Evolutionary conservation across 2,329 filamentous ascomycete genomes (phyloP), one percentile per base, ranked within the genome.

Genomic region (Sclerotinia trifoliorum): DNA sequence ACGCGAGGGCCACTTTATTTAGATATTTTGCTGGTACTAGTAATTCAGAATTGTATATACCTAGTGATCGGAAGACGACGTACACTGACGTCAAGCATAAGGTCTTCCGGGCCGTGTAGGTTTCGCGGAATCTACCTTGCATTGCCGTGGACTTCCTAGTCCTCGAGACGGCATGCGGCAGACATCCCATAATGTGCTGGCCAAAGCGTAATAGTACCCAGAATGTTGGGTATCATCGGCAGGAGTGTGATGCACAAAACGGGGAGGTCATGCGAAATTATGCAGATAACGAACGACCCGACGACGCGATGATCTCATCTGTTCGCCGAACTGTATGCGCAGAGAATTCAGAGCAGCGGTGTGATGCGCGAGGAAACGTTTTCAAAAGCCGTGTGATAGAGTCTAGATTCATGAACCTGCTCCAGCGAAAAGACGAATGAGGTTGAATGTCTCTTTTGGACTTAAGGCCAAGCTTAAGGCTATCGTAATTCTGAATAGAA

Each of bases 141-240:
- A 62, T 62, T 51, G 29, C 60, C 29, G 44, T 61, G 21, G 49
- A 49, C 21, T 17, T 51, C 17, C 8, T 46, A 24, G 52, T 62
- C 46, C 21, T 49, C 21, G 24, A 39, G 29, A 35, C 55, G n/a
- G 35, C 3, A 8, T 13, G 11, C 29, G 21, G 29, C 29, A 2
- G n/a, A 21, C 13, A 49, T 35, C n/a, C 21, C 32, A 19, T 4
- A 39, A 32, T 24, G n/a, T 42, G 29, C 26, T 39, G 15, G 21
- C 29, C 29, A 39, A 62, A 62, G 46, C 15, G 32, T 26, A 35
- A 39, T 19, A 19, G 15, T 13, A 62, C 5, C 24, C 60, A 21
- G 29, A 15, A 62, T n/a, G n/a, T 51, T 62, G 60, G 5, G 15
- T 62, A 51, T 62, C 46, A 51, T 39, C 51, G 32, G 29, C n/a